Percentiles rank a stretch among this genome's conserved stretches.
Conservation (phyloP, 1,284 basidiomycete genomes). For the Malassezia sp. region DNA sequence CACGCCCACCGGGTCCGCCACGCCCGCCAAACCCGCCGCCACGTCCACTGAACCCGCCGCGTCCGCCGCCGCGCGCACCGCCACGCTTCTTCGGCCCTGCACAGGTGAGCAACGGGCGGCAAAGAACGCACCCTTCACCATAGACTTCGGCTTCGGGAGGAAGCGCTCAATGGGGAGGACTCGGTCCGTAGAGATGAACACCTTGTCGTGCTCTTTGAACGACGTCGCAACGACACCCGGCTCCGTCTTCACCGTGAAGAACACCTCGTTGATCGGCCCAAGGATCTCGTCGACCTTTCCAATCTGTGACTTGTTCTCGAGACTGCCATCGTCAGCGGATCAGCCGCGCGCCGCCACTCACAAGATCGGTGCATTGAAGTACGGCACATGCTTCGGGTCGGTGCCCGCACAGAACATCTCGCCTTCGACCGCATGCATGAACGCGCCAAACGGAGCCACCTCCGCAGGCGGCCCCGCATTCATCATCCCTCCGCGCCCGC, state of each 20-base stretch:
- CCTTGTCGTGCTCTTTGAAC: constrained; percentile 95
- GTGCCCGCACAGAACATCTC: constrained; percentile 91
- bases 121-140: constrained; percentile 24
- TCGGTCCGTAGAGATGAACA: constrained; percentile 92
- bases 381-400: constrained; percentile 61
- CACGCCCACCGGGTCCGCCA: constrained; percentile 11
- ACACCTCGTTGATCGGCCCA: constrained; percentile 96
- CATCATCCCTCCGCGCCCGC: constrained; percentile 33
- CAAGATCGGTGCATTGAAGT: constrained; percentile 99
- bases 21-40: constrained; percentile 28
- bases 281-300: constrained; percentile 94
- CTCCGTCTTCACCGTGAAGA: constrained; percentile 94
- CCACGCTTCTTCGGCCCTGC: constrained; percentile 20
- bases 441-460: constrained; percentile 43
- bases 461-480: constrained; percentile 39
- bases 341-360: constrained; percentile 15
- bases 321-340: no score
- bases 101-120: constrained; percentile 7
- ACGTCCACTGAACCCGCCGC: constrained; percentile 28
- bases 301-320: constrained; percentile 91
- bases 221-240: constrained; percentile 87
- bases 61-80: constrained; percentile 39
- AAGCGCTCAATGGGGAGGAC: constrained; percentile 91
- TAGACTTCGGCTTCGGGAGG: constrained; percentile 80
- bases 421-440: constrained; percentile 73